A percentile compares a stretch with the other conserved stretches of the same genome.
Conservation (phyloP, 768 basidiomycete species). For the Podaxis mareebaensis region DNA sequence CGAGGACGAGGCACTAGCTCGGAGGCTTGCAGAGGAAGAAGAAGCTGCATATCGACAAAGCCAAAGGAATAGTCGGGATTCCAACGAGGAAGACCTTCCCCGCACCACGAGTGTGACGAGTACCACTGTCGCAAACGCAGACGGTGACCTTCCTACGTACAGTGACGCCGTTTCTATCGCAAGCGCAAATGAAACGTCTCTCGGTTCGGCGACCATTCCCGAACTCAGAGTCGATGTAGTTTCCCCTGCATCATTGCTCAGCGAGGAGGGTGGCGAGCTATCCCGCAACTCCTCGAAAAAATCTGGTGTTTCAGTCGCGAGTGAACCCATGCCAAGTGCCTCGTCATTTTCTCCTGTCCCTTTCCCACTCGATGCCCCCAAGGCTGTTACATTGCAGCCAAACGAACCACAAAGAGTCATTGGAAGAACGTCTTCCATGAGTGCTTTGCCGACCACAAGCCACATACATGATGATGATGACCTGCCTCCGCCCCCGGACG, state of each 20-base stretch:
- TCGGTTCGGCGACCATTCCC: not conserved
- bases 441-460: not conserved
- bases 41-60: constrained; percentile 23
- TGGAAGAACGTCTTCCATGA: constrained; percentile 13
- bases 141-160: constrained; percentile 8
- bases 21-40: constrained; percentile 42
- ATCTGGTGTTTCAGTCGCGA: not conserved
- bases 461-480: not conserved
- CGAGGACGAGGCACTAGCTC: constrained; percentile 48
- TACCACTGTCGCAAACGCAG: not conserved
- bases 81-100: not conserved
- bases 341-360: not conserved
- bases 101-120: not conserved
- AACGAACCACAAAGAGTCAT: constrained; percentile 12
- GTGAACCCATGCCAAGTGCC: not conserved
- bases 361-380: not conserved
- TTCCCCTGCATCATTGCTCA: not conserved
- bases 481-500: not conserved
- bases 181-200: not conserved
- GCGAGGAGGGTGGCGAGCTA: not conserved
- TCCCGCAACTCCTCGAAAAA: constrained; percentile 7
- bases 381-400: not conserved
- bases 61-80: constrained; percentile 8
- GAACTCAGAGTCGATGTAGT: constrained; percentile 6
- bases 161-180: constrained; percentile 2